phyloP scores from a whole-genome alignment of 2,329 filamentous ascomycete genomes.

The Colletotrichum cereale region DNA sequence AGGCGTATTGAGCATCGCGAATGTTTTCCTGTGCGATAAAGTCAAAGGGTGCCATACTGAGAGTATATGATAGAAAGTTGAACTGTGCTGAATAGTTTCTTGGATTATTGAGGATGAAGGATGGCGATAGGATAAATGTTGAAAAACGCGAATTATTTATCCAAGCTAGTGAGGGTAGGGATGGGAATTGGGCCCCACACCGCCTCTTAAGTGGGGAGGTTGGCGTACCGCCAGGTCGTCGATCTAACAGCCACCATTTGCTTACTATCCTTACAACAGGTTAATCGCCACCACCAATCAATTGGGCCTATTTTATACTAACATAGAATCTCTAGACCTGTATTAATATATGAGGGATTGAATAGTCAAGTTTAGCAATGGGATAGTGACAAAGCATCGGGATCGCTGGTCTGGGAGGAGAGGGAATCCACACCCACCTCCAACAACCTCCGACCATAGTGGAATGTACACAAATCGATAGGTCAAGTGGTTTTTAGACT shows the following conservation, averaged over 20 bases:
- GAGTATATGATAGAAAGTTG: not conserved
- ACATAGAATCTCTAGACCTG: not conserved
- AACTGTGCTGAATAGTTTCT: not conserved
- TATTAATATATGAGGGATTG: not conserved
- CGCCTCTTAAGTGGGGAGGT: not conserved
- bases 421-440: no score
- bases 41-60: conserved; percentile 6
- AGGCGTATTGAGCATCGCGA: not conserved
- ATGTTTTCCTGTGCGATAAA: not conserved
- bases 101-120: not conserved
- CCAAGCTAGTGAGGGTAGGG: not conserved
- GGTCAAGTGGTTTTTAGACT: no score
- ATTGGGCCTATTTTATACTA: not conserved
- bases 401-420: no score
- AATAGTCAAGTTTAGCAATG: not conserved
- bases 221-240: conserved; percentile 3
- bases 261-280: conserved; percentile 1
- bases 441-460: no score
- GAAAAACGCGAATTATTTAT: not conserved
- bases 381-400: no score
- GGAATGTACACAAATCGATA: no score
- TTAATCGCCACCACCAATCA: not conserved
- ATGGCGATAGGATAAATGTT: not conserved
- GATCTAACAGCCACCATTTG: conserved; percentile 3
- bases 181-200: conserved; percentile 1